Evolutionary conservation across 2,329 filamentous ascomycete species (phyloP), one percentile per base, ranked within the genome.

Genomic region (Coniochaeta pulveracea): DNA sequence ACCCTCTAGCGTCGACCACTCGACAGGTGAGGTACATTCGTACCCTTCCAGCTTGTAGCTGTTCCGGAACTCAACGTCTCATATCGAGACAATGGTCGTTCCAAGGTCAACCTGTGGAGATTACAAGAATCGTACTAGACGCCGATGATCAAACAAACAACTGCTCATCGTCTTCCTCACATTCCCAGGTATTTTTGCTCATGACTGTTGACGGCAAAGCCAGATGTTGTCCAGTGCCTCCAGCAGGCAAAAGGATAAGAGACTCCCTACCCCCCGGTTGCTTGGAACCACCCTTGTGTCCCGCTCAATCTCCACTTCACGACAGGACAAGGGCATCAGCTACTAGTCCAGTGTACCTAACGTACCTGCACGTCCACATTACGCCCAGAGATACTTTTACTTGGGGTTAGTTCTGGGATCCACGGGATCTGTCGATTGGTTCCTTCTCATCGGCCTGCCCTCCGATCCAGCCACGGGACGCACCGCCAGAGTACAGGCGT

Each of bases 121-220:
- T 28, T 34, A 25, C 25, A 26, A 34, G 38, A 31, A 37, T 34
- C 36, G 37, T 28, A 33, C 29, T 37, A 31, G 29, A 35, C 37
- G 35, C 32, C 30, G 43, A 25, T 35, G 45, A 47, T 47, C 43
- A 44, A 43, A 45, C 43, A 19, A 37, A 24, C 12, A 18, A 17
- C 22, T 18, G 15, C 21, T 22, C 19, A 22, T 19, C 19, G 23
- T 14, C 30, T 33, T 12, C 30, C 15, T 33, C 30, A 33, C 15
- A 22, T 25, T 33, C 25, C 12, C 19, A 22, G 12, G 29, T 18
- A 12, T 6, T 23, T 16, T 15, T 8, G n/a, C 21, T 23, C 6
- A 14, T 17, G 19, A 31, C 28, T 8, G 14, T 31, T 4, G 11
- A 21, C 16, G 14, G 21, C n/a, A 22, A 8, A 33, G 22, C 14